A percentile compares a stretch with the other conserved stretches of the same genome.
Evolutionary conservation across 441 rosid species (phyloP).

Genomic region (Aquilaria agallochum): DNA sequence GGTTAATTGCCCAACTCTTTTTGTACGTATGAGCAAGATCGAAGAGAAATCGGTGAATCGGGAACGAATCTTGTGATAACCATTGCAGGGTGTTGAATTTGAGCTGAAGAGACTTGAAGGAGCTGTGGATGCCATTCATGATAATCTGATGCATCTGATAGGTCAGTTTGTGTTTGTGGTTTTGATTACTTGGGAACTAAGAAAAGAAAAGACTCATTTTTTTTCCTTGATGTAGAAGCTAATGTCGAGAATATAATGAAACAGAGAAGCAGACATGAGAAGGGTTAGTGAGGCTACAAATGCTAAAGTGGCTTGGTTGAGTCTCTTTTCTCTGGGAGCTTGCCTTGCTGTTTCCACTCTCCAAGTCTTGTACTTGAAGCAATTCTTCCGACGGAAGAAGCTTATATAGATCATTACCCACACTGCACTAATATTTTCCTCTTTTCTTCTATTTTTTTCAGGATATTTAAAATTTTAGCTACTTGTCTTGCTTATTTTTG

Average conservation of each 20-base stretch:
- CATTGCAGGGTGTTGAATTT: slow-evolving; percentile 70
- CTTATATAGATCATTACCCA: no score
- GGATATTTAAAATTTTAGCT: no score
- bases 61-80: no score
- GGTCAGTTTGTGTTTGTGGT: slow-evolving; percentile 28
- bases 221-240: neutral
- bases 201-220: neutral
- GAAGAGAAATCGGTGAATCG: no score
- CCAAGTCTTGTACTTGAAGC: no score
- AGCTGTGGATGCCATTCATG: slow-evolving; percentile 79
- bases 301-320: slow-evolving; percentile 59
- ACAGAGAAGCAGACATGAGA: slow-evolving; percentile 88
- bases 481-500: no score
- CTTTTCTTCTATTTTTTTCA: no score
- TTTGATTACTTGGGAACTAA: neutral
- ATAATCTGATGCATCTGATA: slow-evolving; percentile 54
- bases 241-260: neutral
- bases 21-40: no score
- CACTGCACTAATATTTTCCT: no score
- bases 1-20: slow-evolving; percentile 34
- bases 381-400: no score
- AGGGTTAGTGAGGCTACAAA: slow-evolving; percentile 63
- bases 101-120: slow-evolving; percentile 87
- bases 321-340: slow-evolving; percentile 67
- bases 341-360: slow-evolving; percentile 31